Evolutionary conservation across 257 asterid species (phyloP).

Genomic region (Cruciata laevipes): DNA sequence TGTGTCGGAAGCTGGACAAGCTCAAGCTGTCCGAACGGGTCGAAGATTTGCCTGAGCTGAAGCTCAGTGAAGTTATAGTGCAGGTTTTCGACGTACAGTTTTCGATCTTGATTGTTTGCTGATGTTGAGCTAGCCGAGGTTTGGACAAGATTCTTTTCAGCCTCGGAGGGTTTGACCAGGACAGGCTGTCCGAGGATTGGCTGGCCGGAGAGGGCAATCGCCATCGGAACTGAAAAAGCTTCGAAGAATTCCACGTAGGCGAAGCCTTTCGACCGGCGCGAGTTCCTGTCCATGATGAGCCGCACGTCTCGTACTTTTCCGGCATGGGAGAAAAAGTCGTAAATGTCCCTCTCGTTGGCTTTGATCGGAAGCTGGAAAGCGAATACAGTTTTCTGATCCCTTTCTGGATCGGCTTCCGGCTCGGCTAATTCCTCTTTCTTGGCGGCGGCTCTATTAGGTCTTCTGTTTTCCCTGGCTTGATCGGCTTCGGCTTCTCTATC

Average conservation of each 20-base stretch:
- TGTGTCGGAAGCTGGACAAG: conserved; percentile 94
- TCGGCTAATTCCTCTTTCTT: conserved; percentile 76
- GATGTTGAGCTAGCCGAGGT: conserved; percentile 61
- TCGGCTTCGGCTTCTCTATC: too few relatives aligned
- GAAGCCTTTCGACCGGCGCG: conserved; percentile 95
- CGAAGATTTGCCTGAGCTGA: conserved; percentile 96
- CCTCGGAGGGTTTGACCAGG: conserved; percentile 98
- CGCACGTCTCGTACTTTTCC: conserved; percentile 99
- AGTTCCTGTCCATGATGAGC: conserved; percentile 91
- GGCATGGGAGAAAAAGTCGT: conserved; percentile 89
- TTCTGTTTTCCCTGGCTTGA: not conserved
- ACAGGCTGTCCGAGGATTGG: conserved; percentile 92
- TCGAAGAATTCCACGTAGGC: conserved; percentile 98
- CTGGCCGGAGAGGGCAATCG: conserved; percentile 91
- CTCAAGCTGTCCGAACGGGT: conserved; percentile 98
- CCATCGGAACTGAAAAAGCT: conserved; percentile 96
- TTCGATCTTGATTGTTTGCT: conserved; percentile 79
- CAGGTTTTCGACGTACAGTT: conserved; percentile 85
- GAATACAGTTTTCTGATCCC: conserved; percentile 98
- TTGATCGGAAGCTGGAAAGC: conserved; percentile 99
- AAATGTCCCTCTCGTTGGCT: conserved; percentile 94
- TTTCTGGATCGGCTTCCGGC: conserved; percentile 98
- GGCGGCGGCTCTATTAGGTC: conserved; percentile 44
- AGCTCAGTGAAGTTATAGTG: conserved; percentile 90
- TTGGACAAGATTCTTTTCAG: conserved; percentile 96